phyloP scores from a whole-genome alignment of 2,329 filamentous ascomycete species.

The Dactylellina parvicollis region DNA sequence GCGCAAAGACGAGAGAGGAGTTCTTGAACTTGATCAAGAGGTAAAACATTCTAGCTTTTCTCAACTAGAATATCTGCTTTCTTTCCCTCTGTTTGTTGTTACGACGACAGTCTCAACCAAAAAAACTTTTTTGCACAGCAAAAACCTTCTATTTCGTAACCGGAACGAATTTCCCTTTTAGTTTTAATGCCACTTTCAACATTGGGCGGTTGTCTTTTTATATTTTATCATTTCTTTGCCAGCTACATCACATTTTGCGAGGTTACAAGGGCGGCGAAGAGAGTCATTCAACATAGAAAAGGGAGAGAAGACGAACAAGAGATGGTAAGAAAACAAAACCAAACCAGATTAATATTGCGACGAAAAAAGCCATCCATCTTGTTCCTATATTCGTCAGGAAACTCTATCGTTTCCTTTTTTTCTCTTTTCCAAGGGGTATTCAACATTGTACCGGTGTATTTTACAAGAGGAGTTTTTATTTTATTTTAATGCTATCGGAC shows the following conservation, averaged over 20 bases:
- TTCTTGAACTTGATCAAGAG: conserved; percentile 78
- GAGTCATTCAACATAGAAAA: conserved; percentile 50
- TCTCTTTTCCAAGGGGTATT: conserved; percentile 15
- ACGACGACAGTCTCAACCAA: not conserved
- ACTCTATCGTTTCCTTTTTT: not conserved
- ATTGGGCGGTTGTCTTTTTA: conserved; percentile 24
- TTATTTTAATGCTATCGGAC: not conserved
- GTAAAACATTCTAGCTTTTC: conserved; percentile 8
- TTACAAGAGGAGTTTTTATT: conserved; percentile 28
- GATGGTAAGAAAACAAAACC: conserved; percentile 2
- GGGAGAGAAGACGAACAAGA: not conserved
- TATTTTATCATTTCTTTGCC: not conserved
- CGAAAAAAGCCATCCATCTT: not conserved
- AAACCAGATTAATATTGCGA: no score
- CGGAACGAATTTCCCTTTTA: conserved; percentile 6
- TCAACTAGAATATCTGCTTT: not conserved
- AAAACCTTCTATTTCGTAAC: not conserved
- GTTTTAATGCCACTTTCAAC: conserved; percentile 40
- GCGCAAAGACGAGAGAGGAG: conserved; percentile 93
- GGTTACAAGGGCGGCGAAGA: conserved; percentile 4
- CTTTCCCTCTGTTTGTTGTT: no score
- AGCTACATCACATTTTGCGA: not conserved
- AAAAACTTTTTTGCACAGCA: not conserved
- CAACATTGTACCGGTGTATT: conserved; percentile 53
- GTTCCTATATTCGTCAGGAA: not conserved